Evolutionary conservation across 2,329 filamentous ascomycete species (phyloP).

Genomic region (Xylariaceae sp.): DNA sequence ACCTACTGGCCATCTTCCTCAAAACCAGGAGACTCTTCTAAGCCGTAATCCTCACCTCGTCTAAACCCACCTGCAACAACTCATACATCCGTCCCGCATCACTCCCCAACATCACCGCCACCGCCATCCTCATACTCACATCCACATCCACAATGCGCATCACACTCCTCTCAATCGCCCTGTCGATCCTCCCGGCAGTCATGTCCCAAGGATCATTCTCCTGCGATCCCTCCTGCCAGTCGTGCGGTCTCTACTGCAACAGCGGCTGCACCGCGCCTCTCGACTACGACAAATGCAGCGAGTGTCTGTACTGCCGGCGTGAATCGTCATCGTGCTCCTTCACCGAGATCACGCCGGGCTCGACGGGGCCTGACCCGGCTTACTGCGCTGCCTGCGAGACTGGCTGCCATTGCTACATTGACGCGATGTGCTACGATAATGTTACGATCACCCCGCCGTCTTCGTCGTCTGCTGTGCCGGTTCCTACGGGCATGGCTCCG

Average conservation of each 20-base stretch:
- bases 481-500: no score
- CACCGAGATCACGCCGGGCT: slow-evolving; percentile 4
- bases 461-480: background rate
- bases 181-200: slow-evolving; percentile 5
- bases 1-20: no score
- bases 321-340: slow-evolving; percentile 23
- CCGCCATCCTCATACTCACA: background rate
- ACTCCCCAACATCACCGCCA: background rate
- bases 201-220: slow-evolving; percentile 4
- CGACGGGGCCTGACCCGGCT: slow-evolving; percentile 13
- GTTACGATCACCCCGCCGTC: slow-evolving; percentile 2
- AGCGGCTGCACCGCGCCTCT: slow-evolving; percentile 20
- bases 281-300: slow-evolving; percentile 9
- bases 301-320: slow-evolving; percentile 25
- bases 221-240: slow-evolving; percentile 14
- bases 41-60: no score
- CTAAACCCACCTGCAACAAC: background rate
- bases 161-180: slow-evolving; percentile 4
- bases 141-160: slow-evolving; percentile 4
- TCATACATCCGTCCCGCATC: background rate
- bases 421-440: slow-evolving; percentile 13
- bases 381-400: slow-evolving; percentile 17
- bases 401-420: slow-evolving; percentile 19
- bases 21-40: no score
- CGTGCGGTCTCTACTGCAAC: slow-evolving; percentile 22